These are phyloP conservation scores for Tetrahymena elliotti DNA, from an alignment of 73 alveolate species.

Conservation along the genomic window DNA sequence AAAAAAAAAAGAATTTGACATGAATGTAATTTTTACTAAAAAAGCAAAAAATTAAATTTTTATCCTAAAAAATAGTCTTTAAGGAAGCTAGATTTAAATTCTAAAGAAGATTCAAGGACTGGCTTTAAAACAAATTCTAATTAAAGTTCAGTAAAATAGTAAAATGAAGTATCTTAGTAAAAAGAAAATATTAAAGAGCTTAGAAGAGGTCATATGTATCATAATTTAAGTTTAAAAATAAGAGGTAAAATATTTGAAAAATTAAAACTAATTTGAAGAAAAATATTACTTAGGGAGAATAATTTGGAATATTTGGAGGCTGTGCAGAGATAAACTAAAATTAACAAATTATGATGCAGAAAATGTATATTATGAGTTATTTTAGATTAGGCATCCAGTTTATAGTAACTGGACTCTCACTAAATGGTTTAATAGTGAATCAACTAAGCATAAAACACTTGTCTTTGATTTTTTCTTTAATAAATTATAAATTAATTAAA, in stretches of 20 bases:
- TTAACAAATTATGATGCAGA: conserved; percentile 9
- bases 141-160: background rate
- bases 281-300: conserved; percentile 6
- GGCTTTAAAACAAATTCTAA: background rate
- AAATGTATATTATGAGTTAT: conserved; percentile 11
- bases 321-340: conserved; percentile 6
- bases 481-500: conserved; percentile 1
- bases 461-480: conserved; percentile 8
- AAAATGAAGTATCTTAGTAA: background rate
- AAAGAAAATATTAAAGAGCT: conserved; percentile 1
- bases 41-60: too few species aligned
- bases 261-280: background rate
- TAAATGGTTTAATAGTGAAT: conserved; percentile 10
- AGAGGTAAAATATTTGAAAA: background rate
- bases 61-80: background rate
- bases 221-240: background rate
- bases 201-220: background rate
- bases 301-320: conserved; percentile 20
- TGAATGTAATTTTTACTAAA: background rate
- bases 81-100: background rate
- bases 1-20: background rate
- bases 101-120: background rate
- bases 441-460: background rate
- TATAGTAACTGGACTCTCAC: background rate
- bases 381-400: conserved; percentile 2